Evolutionary conservation across 2,329 filamentous ascomycete genomes (phyloP).

Genomic region (Juglanconis oblonga): DNA sequence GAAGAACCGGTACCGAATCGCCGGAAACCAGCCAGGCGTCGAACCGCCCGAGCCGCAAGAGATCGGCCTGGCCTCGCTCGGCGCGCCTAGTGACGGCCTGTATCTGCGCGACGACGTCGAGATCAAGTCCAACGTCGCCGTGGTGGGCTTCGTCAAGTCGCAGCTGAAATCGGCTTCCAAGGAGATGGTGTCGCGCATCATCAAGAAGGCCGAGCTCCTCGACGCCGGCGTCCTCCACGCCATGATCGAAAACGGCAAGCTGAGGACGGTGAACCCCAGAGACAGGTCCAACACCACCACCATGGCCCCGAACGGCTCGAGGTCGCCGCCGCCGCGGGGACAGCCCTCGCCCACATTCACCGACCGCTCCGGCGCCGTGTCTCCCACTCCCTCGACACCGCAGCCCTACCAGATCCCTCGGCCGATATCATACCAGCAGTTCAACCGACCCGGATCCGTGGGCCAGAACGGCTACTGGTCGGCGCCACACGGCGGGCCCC

Average conservation of each 20-base stretch:
- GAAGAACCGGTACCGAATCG: constrained; percentile 66
- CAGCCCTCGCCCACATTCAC: constrained; percentile 15
- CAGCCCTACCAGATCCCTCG: constrained; percentile 39
- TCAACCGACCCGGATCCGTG: constrained; percentile 30
- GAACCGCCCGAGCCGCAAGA: constrained; percentile 61
- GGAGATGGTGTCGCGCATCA: constrained; percentile 65
- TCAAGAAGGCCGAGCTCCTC: constrained; percentile 68
- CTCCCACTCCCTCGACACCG: constrained; percentile 31
- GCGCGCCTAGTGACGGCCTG: constrained; percentile 61
- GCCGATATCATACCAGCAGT: constrained; percentile 33
- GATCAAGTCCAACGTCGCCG: constrained; percentile 65
- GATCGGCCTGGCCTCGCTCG: constrained; percentile 56
- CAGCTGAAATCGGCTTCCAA: constrained; percentile 65
- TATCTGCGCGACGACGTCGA: constrained; percentile 70
- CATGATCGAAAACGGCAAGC: constrained; percentile 64
- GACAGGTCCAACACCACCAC: constrained; percentile 38
- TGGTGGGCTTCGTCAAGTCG: constrained; percentile 63
- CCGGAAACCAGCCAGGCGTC: constrained; percentile 64
- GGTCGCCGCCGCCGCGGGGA: constrained; percentile 1
- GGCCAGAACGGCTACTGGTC: constrained; percentile 23
- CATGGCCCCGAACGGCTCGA: constrained; percentile 5
- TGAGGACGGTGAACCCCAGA: constrained; percentile 56
- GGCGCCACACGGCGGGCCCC: constrained; percentile 18
- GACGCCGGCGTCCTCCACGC: constrained; percentile 63
- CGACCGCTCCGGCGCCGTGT: constrained; percentile 15